Evolutionary conservation across 805 yeast genomes (phyloP).

Genomic region (Metschnikowia kofuensis): DNA sequence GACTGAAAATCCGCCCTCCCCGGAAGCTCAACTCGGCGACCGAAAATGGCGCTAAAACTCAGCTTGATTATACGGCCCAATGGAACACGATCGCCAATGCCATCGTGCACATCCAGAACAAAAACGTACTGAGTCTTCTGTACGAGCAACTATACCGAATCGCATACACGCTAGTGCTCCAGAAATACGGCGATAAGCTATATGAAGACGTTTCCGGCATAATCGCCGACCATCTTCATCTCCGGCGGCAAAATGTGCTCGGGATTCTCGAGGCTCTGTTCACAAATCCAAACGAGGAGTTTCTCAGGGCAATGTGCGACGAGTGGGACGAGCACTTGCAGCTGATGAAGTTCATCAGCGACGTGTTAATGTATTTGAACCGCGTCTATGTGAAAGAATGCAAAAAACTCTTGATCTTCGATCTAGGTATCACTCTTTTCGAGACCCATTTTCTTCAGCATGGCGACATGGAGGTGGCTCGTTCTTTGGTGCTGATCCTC

Average conservation of each 20-base stretch:
- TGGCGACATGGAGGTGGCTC: slow-evolving; percentile 50
- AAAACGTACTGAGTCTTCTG: slow-evolving; percentile 70
- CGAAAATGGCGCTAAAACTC: slow-evolving; percentile 23
- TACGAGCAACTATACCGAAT: slow-evolving; percentile 81
- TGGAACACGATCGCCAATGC: slow-evolving; percentile 70
- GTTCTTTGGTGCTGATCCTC: slow-evolving; percentile 45
- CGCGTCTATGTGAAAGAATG: slow-evolving; percentile 76
- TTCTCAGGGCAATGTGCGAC: slow-evolving; percentile 33
- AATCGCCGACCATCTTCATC: slow-evolving; percentile 45
- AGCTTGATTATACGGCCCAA: slow-evolving; percentile 57
- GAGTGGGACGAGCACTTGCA: slow-evolving; percentile 74
- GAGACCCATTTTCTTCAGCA: slow-evolving; percentile 56
- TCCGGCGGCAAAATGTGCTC: slow-evolving; percentile 20
- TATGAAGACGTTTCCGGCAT: slow-evolving; percentile 57
- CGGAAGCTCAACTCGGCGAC: slow-evolving; percentile 36
- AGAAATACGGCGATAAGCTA: slow-evolving; percentile 62
- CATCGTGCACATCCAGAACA: slow-evolving; percentile 64
- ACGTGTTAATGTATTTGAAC: slow-evolving; percentile 82
- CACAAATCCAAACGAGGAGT: slow-evolving; percentile 25
- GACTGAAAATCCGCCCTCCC: slow-evolving; percentile 67
- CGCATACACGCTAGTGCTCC: slow-evolving; percentile 71
- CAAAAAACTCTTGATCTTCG: slow-evolving; percentile 63
- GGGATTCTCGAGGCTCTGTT: slow-evolving; percentile 12
- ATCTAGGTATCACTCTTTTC: slow-evolving; percentile 68
- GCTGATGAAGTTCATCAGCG: slow-evolving; percentile 75